phyloP scores from a whole-genome alignment of 768 basidiomycete species.

The Cystofilobasidium macerans region DNA sequence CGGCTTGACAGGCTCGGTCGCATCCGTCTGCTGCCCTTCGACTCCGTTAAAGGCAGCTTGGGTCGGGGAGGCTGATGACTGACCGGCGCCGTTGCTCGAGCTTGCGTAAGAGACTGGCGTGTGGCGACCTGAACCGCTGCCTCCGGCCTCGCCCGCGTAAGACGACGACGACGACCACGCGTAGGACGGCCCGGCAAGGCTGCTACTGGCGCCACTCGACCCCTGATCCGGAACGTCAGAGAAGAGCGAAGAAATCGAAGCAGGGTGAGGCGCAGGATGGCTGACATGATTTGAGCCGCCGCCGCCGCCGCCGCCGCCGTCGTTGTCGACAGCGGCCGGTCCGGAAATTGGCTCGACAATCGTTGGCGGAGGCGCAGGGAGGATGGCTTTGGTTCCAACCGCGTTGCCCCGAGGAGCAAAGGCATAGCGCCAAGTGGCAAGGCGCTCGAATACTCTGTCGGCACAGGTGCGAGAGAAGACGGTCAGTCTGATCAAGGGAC shows the following conservation, averaged over 20 bases:
- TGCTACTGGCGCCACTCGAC: background rate
- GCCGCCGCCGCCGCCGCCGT: background rate
- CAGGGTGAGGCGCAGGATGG: background rate
- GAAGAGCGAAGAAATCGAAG: background rate
- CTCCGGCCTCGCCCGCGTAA: background rate
- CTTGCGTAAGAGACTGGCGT: background rate
- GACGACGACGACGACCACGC: background rate
- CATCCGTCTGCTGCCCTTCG: background rate
- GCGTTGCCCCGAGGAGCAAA: background rate
- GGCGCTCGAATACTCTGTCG: background rate
- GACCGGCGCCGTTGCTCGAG: background rate
- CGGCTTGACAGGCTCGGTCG: slow-evolving; percentile 23
- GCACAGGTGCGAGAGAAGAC: background rate
- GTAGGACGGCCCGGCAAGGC: background rate
- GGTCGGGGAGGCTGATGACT: slow-evolving; percentile 27
- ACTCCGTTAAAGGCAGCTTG: slow-evolving; percentile 27
- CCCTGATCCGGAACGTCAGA: background rate
- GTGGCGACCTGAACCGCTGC: background rate
- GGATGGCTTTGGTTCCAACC: background rate
- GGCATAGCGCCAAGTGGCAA: background rate
- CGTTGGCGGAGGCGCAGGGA: background rate
- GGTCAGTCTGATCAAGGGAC: background rate
- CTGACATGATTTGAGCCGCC: background rate
- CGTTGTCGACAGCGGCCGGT: too few relatives aligned
- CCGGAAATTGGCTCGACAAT: background rate